These are phyloP conservation scores for Clathrospora elynae DNA, from an alignment of 2,329 filamentous ascomycete genomes.

Conservation along the genomic window DNA sequence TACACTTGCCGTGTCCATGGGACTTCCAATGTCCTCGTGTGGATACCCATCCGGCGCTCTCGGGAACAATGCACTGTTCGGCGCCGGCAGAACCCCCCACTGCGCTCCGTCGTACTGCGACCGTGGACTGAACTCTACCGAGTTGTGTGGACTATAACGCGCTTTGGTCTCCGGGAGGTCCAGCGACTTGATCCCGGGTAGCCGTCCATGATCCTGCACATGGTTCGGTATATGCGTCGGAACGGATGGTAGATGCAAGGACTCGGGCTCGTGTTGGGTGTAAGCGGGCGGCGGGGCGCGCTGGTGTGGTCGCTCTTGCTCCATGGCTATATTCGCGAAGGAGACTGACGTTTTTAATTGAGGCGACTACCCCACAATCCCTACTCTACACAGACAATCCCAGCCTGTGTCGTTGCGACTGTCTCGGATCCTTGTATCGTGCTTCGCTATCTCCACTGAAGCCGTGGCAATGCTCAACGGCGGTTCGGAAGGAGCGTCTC, in stretches of 20 bases:
- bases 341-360: slow-evolving; percentile 4
- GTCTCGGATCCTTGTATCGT: not conserved
- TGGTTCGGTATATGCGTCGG: slow-evolving; percentile 45
- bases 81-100: slow-evolving; percentile 36
- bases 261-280: slow-evolving; percentile 49
- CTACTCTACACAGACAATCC: slow-evolving; percentile 1
- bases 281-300: slow-evolving; percentile 53
- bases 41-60: slow-evolving; percentile 39
- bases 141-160: slow-evolving; percentile 32
- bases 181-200: slow-evolving; percentile 54
- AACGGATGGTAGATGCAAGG: slow-evolving; percentile 50
- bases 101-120: slow-evolving; percentile 25
- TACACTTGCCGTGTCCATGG: slow-evolving; percentile 52
- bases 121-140: slow-evolving; percentile 46
- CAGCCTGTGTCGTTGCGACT: not conserved
- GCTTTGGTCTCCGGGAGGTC: slow-evolving; percentile 44
- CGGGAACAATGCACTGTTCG: slow-evolving; percentile 38
- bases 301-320: slow-evolving; percentile 41
- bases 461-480: slow-evolving; percentile 12
- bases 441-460: slow-evolving; percentile 13
- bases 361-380: slow-evolving; percentile 17
- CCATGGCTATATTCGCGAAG: slow-evolving; percentile 23
- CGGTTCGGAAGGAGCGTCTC: slow-evolving; percentile 15
- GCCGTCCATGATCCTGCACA: slow-evolving; percentile 32
- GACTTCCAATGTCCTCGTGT: slow-evolving; percentile 48